These are phyloP conservation scores for Cladosporium sp. DNA, from an alignment of 2,329 filamentous ascomycete species.

Conservation along the genomic window DNA sequence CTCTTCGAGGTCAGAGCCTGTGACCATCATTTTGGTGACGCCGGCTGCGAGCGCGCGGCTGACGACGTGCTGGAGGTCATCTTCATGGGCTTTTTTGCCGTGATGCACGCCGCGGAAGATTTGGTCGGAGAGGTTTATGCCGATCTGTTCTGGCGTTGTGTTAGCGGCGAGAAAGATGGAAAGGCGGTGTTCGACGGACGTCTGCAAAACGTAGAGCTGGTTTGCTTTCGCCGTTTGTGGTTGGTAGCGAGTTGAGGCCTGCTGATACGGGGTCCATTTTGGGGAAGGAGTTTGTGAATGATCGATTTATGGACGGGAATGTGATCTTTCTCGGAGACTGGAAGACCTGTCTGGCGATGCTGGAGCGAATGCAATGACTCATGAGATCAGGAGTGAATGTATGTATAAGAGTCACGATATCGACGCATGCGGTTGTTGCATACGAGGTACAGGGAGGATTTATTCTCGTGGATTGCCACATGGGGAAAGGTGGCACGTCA, in stretches of 20 bases:
- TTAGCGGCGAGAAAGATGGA: constrained; percentile 19
- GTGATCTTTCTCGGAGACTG: background rate
- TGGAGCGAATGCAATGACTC: constrained; percentile 4
- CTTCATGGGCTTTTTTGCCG: constrained; percentile 71
- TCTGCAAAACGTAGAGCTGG: constrained; percentile 43
- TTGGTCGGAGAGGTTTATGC: constrained; percentile 93
- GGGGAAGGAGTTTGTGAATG: constrained; percentile 7
- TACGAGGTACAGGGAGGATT: background rate
- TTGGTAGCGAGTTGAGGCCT: constrained; percentile 25
- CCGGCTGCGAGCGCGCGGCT: constrained; percentile 74
- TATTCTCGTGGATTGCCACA: constrained; percentile 11
- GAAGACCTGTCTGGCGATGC: background rate
- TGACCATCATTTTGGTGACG: constrained; percentile 88
- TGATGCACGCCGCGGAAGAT: constrained; percentile 85
- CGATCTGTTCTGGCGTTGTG: constrained; percentile 56
- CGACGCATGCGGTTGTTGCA: background rate
- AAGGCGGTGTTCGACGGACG: constrained; percentile 38
- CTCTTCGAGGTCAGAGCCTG: constrained; percentile 81
- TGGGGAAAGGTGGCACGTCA: constrained; percentile 13
- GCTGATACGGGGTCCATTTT: constrained; percentile 28
- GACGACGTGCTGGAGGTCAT: constrained; percentile 76
- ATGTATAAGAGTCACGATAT: background rate
- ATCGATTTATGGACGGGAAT: background rate
- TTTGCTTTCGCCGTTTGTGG: constrained; percentile 17
- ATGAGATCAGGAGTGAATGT: constrained; percentile 1